phyloP scores from a whole-genome alignment of 2,329 filamentous ascomycete genomes.

The Capronia americana region DNA sequence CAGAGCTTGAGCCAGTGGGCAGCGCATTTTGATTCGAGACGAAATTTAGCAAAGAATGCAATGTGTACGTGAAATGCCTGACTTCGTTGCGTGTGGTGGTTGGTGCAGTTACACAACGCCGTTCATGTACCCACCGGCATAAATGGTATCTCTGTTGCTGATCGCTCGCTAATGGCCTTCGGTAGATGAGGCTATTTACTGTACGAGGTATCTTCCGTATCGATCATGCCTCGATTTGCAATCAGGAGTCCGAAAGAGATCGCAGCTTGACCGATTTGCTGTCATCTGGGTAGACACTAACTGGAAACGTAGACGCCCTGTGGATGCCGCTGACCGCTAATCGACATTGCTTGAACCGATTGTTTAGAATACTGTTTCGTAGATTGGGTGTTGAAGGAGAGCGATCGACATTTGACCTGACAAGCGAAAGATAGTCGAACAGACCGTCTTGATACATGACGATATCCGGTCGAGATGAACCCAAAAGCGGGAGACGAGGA shows the following conservation, averaged over 20 bases:
- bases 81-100: neutral
- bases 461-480: neutral
- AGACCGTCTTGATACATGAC: neutral
- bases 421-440: slow-evolving; percentile 13
- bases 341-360: neutral
- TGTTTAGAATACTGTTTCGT: neutral
- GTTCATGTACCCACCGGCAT: neutral
- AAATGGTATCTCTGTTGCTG: slow-evolving; percentile 4
- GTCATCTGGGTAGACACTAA: neutral
- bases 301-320: neutral
- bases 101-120: neutral
- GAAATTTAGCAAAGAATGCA: neutral
- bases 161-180: slow-evolving; percentile 4
- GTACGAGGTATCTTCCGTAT: neutral
- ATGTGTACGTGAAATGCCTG: neutral
- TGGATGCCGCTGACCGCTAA: neutral
- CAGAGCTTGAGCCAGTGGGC: neutral
- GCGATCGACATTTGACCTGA: slow-evolving; percentile 5
- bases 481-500: neutral
- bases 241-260: slow-evolving; percentile 11
- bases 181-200: neutral
- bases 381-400: slow-evolving; percentile 4
- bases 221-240: slow-evolving; percentile 5
- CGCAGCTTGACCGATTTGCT: slow-evolving; percentile 3
- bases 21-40: neutral